phyloP scores from a whole-genome alignment of 352 stramenopile genomes.

The Thraustotheca clavata region DNA sequence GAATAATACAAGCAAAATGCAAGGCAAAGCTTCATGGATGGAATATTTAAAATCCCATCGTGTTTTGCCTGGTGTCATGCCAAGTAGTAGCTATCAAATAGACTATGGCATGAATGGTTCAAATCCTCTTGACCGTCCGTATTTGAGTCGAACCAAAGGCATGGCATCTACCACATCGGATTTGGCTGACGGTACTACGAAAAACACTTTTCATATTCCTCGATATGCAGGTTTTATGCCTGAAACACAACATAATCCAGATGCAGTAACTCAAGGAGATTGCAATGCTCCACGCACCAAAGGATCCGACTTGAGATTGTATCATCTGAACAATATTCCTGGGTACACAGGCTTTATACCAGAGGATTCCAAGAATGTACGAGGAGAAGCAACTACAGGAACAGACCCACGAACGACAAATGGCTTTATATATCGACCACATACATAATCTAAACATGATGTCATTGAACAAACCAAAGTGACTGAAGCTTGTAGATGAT shows the following conservation, averaged over 20 bases:
- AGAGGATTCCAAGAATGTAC: conserved; percentile 67
- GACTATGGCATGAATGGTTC: conserved; percentile 66
- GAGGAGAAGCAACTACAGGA: conserved; percentile 55
- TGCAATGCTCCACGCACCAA: conserved; percentile 31
- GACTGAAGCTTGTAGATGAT: neutral
- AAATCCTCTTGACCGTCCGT: conserved; percentile 48
- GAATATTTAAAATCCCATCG: conserved; percentile 22
- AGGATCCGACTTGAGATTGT: conserved; percentile 49
- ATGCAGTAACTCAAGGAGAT: conserved; percentile 48
- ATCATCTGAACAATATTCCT: conserved; percentile 71
- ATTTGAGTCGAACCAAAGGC: conserved; percentile 51
- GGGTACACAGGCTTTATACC: conserved; percentile 79
- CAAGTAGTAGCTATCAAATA: conserved; percentile 55
- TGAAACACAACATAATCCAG: conserved; percentile 41
- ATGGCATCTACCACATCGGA: conserved; percentile 77
- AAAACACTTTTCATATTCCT: conserved; percentile 73
- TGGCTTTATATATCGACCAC: conserved; percentile 45
- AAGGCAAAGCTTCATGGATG: conserved; percentile 19
- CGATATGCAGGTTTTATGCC: conserved; percentile 72
- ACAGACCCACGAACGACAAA: conserved; percentile 51
- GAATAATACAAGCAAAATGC: conserved; percentile 36
- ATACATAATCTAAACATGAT: conserved; percentile 34
- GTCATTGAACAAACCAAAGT: conserved; percentile 6
- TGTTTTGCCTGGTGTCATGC: conserved; percentile 50
- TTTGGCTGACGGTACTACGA: conserved; percentile 52